Base-by-base conservation (phyloP, 768 basidiomycete genomes). In the Phylloporus scabripes region DNA sequence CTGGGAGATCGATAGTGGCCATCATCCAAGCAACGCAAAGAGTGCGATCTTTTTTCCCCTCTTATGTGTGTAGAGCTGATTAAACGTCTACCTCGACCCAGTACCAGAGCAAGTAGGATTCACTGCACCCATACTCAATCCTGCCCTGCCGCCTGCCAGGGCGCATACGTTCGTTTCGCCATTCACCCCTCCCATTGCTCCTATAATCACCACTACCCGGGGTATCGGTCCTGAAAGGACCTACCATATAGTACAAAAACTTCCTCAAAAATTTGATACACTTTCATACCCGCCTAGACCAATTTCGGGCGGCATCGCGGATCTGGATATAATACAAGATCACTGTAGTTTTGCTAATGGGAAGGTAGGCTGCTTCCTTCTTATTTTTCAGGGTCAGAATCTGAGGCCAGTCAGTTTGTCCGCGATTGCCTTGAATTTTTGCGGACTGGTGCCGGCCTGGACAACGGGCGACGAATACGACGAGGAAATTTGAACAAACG, bases 401-500 rank as follows among this genome's bases (percentile, higher is more conserved):
- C 23, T 42, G 47, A 49, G 15, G 12, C 17, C 43, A 28, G 29
- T 24, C 17, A 94, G 87, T 92, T 91, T 66, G 94, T 96, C n/a
- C 85, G 94, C 9, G 93, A 96, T 61, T 97, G 94, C 59, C 70
- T 96, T 31, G 92, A 96, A 62, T 84, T 92, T 54, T 76, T 97
- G 11, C 82, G 92, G 5, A 70, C 91, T 29, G 92, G 92, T 15
- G 90, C 81, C 7, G 85, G 88, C 1, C 74, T 95, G 42, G 92
- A 97, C 65, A 83, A 85, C 52, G 83, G 81, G 36, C 76, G 80
- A 20, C 75, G 88, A 21, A 65, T 85, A 36, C 76, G 92, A 49
- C 39, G 39, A 42, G 87, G 85, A 9, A 78, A 81, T 54, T 72
- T 85, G 58, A 77, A 83, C 57, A 76, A 81, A 55, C 90, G 85